phyloP scores from a whole-genome alignment of 768 basidiomycete genomes.

The Boletus eberwhitei region DNA sequence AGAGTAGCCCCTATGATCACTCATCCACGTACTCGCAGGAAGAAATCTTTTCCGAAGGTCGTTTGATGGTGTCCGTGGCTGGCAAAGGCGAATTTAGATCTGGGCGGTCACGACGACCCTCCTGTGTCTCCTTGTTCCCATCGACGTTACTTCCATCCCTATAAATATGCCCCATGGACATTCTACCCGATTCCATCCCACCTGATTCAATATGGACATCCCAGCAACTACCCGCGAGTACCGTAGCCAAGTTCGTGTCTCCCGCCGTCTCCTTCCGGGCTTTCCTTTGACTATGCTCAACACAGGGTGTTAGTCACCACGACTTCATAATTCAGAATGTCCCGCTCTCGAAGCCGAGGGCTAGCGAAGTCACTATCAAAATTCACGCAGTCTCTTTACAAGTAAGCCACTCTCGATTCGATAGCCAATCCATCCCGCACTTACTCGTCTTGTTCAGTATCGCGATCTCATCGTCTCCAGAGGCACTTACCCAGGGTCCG shows the following conservation, averaged over 20 bases:
- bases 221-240: conserved; percentile 16
- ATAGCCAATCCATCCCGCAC: not conserved
- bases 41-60: too few species aligned
- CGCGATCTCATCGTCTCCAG: conserved; percentile 47
- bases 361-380: conserved; percentile 53
- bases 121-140: too few species aligned
- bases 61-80: too few species aligned
- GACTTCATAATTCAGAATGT: conserved; percentile 28
- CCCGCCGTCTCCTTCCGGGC: not conserved
- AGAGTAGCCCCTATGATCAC: too few species aligned
- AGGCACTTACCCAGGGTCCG: conserved; percentile 38
- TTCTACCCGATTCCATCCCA: not conserved
- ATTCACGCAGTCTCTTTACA: conserved; percentile 56
- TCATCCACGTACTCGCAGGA: too few species aligned
- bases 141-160: not conserved
- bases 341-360: conserved; percentile 33
- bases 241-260: conserved; percentile 8
- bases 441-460: conserved; percentile 32
- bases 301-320: conserved; percentile 24
- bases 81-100: too few species aligned
- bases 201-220: conserved; percentile 7
- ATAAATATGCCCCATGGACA: not conserved
- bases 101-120: too few species aligned
- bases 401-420: conserved; percentile 19
- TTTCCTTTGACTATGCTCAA: not conserved